These are phyloP conservation scores for Seminavis robusta DNA, from an alignment of 108 stramenopile species.

Conservation along the genomic window DNA sequence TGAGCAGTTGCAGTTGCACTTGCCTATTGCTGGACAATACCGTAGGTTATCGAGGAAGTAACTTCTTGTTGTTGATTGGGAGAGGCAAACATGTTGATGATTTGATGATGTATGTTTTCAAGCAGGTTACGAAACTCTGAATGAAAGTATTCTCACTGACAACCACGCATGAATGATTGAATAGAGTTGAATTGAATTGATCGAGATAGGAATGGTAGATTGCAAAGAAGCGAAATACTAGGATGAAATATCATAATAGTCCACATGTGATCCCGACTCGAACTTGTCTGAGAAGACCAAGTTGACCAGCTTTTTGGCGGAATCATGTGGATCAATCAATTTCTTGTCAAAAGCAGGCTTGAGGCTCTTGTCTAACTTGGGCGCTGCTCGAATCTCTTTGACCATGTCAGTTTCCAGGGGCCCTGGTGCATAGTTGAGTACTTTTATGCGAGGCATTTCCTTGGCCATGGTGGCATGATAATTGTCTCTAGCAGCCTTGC, in stretches of 20 bases:
- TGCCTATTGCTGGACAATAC: no score
- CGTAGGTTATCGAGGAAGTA: no score
- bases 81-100: no score
- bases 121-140: no score
- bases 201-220: no score
- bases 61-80: no score
- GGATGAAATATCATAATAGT: slow-evolving; percentile 69
- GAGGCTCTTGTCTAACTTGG: slow-evolving; percentile 40
- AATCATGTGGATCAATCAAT: slow-evolving; percentile 47
- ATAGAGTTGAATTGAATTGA: no score
- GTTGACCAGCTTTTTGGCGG: slow-evolving; percentile 53
- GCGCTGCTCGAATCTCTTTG: slow-evolving; percentile 31
- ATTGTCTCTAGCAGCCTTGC: slow-evolving; percentile 75
- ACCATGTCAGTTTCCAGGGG: slow-evolving; percentile 76
- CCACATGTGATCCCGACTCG: slow-evolving; percentile 67
- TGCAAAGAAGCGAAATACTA: no score
- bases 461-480: slow-evolving; percentile 63
- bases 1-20: no score
- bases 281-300: slow-evolving; percentile 45
- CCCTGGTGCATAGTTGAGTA: slow-evolving; percentile 81
- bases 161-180: no score
- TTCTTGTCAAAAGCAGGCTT: slow-evolving; percentile 25
- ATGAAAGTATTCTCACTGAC: no score
- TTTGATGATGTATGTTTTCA: no score
- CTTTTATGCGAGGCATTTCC: slow-evolving; percentile 38